These are phyloP conservation scores for Aspergillus haitiensis DNA, from an alignment of 495 filamentous ascomycete species.

Conservation along the genomic window DNA sequence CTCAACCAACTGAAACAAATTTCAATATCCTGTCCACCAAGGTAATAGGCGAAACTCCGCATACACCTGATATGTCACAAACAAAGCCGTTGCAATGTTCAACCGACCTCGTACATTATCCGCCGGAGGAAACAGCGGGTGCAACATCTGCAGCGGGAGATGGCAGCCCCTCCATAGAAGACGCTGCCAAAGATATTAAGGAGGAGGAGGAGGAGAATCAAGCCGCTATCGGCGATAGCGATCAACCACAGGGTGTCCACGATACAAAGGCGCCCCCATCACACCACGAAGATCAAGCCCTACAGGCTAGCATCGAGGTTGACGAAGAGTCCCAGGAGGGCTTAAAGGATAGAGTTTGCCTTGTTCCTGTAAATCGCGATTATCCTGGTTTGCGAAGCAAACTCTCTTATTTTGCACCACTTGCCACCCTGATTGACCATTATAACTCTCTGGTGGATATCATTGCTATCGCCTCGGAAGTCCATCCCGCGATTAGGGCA, in stretches of 20 bases:
- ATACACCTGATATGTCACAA: conserved; percentile 20
- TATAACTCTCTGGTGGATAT: conserved; percentile 59
- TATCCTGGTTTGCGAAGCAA: conserved; percentile 59
- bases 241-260: conserved; percentile 1
- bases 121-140: not conserved
- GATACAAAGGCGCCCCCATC: not conserved
- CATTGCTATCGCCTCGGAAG: conserved; percentile 64
- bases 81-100: not conserved
- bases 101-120: not conserved
- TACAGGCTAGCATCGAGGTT: conserved; percentile 21
- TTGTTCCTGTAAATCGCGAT: conserved; percentile 31
- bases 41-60: conserved; percentile 4
- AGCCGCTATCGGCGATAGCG: not conserved
- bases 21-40: not conserved
- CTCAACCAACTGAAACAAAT: conserved; percentile 20
- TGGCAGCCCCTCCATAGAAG: too few species aligned
- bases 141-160: not conserved
- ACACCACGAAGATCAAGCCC: conserved; percentile 15
- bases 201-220: not conserved
- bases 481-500: conserved; percentile 56
- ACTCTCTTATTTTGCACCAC: conserved; percentile 64
- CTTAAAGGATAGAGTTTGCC: conserved; percentile 18
- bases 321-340: conserved; percentile 14
- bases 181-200: not conserved
- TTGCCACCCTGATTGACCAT: conserved; percentile 62